These are phyloP conservation scores for Ambrosia hybrid DNA, from an alignment of 140 eudicot species.

Conservation along the genomic window DNA sequence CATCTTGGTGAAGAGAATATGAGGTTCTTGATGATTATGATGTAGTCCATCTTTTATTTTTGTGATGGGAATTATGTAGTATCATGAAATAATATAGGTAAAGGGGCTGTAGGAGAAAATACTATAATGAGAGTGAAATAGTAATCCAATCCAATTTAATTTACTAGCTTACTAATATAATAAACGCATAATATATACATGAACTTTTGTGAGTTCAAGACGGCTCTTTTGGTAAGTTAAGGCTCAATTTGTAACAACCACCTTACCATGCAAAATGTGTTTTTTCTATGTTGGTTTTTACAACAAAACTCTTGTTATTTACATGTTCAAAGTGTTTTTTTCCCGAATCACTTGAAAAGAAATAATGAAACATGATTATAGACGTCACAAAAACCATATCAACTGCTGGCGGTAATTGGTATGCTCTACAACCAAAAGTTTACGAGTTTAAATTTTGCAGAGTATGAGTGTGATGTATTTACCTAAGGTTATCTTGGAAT, in stretches of 20 bases:
- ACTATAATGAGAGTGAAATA: neutral
- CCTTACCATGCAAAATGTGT: conserved; percentile 19
- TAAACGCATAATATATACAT: conserved; percentile 1
- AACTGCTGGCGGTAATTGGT: no score
- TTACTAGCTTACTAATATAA: neutral
- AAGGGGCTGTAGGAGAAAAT: conserved; percentile 2
- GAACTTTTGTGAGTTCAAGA: conserved; percentile 21
- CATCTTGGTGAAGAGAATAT: conserved; percentile 30
- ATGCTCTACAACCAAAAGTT: no score
- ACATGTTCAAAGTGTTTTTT: conserved; percentile 13
- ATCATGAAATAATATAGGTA: conserved; percentile 25
- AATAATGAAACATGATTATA: neutral
- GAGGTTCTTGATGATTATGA: conserved; percentile 24
- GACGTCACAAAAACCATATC: conserved; percentile 12
- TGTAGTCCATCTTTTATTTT: conserved; percentile 19
- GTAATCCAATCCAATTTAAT: neutral
- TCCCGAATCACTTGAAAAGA: neutral
- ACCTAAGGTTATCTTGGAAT: neutral
- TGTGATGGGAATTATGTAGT: conserved; percentile 18
- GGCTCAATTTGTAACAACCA: conserved; percentile 20
- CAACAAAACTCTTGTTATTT: conserved; percentile 7
- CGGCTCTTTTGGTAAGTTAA: conserved; percentile 31
- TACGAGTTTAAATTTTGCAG: no score
- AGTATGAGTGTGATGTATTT: no score
- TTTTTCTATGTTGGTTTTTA: conserved; percentile 6